Base-by-base conservation (phyloP, 2,329 filamentous ascomycete genomes). In the Beauveria varroae region DNA sequence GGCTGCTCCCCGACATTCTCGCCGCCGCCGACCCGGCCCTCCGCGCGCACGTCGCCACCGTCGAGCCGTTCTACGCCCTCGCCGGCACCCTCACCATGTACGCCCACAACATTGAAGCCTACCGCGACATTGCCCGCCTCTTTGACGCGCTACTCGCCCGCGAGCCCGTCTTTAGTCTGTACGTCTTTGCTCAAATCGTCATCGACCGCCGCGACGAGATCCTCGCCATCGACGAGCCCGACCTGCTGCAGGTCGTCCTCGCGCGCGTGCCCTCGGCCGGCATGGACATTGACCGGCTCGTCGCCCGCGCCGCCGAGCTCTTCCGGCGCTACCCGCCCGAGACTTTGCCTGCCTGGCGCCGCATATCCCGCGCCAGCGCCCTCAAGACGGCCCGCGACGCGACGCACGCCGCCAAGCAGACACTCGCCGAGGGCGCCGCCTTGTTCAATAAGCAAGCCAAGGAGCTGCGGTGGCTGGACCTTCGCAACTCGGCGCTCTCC, bases 41-140 rank as follows among this genome's bases (percentile, higher is more conserved):
- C 26, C 88, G 85, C 72, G 77, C 74, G 8, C 93, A 96, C 75
- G 79, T 97, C n/a, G 85, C 87, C 1, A 82, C 81, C 26, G 89
- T 87, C 18, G 86, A 93, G 70, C 93, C 95, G 1, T 97, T 93
- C 73, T 99, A 96, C 73, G 95, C 95, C 5, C 81, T 99, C 5
- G 87, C 91, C n/a, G 92, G 91, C 53, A 96, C 92, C 0, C 81
- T 99, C 49, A 99, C 96, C 40, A 87, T 99, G 78, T 99, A 97
- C 73, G 92, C 95, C 20, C 95, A 99, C 75, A 93, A 98, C 72
- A 92, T 99, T 64, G 88, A 95, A 73, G 86, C 88, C 47, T 97
- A 96, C 72, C 84, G 85, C 64, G 89, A 93, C 66, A 98, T 99
- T 69, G 85, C 92, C 40, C 86, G 95, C 26, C 78, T 99, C 1